Base-by-base conservation (phyloP, 257 asterid genomes). In the Haberlea rhodopensis region DNA sequence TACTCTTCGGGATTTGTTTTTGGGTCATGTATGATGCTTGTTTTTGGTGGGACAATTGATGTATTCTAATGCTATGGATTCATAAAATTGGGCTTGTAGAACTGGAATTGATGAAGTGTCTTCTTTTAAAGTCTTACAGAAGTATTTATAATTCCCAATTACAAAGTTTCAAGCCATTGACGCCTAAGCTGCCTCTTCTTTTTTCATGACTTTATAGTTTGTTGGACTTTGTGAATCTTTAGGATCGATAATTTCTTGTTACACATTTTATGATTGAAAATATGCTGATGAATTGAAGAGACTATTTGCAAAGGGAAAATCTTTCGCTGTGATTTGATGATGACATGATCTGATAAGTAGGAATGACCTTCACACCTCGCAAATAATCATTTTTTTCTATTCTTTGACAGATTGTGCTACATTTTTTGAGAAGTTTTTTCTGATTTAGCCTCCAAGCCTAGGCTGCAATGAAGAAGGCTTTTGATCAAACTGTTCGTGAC, bases 401-500 rank as follows among this genome's bases (percentile, higher is more conserved):
- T 32, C 15, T 66, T 67, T 59, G 29, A 56, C 20, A 52, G 55
- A 57, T 67, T 72, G 67, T 78, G 78, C 66, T 65, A 55, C 52
- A 65, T 68, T 28, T 68, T 28, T 68, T 45, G 54, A 18, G 60
- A 32, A 32, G 49, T 49, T 43, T 66, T 68, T 58, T 72, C 62
- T 76, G 56, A 54, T 72, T 64, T 70, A 80, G 68, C 79, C 43
- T 32, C 77, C 63, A 61, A 58, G 70, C 57, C 58, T n/a, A 66
- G 71, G 62, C 74, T 62, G 82, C 74, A 77, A 91, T 91, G 97
- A 92, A 92, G 94, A 92, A 89, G 84, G 96, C 89, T 23, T 68
- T 92, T 71, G 96, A 66, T 89, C 98, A 89, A 79, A 92, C 97
- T 70, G 89, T 92, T 70, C 85, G 97, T 5, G 96, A 92, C 77